Conservation (phyloP, 768 basidiomycete species). For the Lenzites betulinus region DNA sequence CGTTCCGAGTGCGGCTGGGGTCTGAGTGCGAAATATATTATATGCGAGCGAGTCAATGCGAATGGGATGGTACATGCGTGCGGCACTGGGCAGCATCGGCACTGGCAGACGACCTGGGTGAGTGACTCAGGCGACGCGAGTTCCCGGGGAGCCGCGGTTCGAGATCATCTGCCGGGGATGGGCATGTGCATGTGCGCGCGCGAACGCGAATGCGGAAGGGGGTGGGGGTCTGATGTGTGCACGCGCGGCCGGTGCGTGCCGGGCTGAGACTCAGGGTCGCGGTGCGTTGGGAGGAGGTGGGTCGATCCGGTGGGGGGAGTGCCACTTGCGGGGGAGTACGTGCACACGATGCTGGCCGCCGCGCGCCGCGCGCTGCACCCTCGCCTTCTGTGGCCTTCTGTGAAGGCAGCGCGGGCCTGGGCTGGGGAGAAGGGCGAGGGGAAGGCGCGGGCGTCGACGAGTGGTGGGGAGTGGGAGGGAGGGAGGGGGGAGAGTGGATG, state of each 20-base stretch:
- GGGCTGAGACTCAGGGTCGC: constrained; percentile 5
- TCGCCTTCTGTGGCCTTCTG: too few species aligned
- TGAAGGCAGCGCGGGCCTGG: not conserved
- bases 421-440: not conserved
- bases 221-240: constrained; percentile 5
- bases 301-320: not conserved
- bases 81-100: too few species aligned
- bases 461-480: not conserved
- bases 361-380: too few species aligned
- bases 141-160: not conserved
- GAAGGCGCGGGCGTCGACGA: not conserved
- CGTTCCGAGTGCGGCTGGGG: too few species aligned
- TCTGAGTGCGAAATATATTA: too few species aligned
- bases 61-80: too few species aligned
- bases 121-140: too few species aligned
- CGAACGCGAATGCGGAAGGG: constrained; percentile 8
- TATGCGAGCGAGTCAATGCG: too few species aligned
- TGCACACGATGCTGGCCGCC: too few species aligned
- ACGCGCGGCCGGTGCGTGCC: not conserved
- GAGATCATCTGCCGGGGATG: constrained; percentile 1
- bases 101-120: too few species aligned
- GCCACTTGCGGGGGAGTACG: too few species aligned
- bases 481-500: constrained; percentile 2
- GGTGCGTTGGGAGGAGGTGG: constrained; percentile 2
- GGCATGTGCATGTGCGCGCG: not conserved